Evolutionary conservation across 257 asterid genomes (phyloP).

Genomic region (Forsythia viridissima): DNA sequence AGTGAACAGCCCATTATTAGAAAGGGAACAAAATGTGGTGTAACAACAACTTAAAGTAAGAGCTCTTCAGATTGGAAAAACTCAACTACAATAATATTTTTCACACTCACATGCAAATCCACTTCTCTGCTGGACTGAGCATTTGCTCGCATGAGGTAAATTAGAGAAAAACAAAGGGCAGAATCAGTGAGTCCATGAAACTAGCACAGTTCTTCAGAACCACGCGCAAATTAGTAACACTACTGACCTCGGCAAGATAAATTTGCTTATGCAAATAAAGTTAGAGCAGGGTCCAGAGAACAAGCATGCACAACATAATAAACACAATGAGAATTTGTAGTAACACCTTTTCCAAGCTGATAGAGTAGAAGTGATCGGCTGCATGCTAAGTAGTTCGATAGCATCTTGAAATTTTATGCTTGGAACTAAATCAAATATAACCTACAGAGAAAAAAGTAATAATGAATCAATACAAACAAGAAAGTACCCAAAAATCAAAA

Average conservation of each 20-base stretch:
- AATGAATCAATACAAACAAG: constrained; percentile 17
- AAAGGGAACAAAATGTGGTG: constrained; percentile 6
- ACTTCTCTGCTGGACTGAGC: not conserved
- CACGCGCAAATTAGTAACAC: constrained; percentile 16
- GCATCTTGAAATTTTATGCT: constrained; percentile 90
- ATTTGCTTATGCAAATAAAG: constrained; percentile 1
- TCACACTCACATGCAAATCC: not conserved
- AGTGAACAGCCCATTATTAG: not conserved
- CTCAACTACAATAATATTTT: not conserved
- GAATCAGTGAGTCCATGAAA: constrained; percentile 14
- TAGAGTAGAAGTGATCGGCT: constrained; percentile 87
- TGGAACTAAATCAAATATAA: constrained; percentile 92
- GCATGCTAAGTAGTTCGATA: constrained; percentile 91
- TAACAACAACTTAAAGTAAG: constrained; percentile 11
- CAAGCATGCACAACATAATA: constrained; percentile 5
- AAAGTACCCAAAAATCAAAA: constrained; percentile 16
- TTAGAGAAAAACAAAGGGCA: not conserved
- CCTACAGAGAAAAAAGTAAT: constrained; percentile 51
- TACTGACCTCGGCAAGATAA: constrained; percentile 18
- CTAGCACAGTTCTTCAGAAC: constrained; percentile 4
- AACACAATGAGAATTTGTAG: constrained; percentile 20
- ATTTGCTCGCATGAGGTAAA: constrained; percentile 4
- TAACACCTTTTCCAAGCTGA: constrained; percentile 95
- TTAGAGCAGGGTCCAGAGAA: constrained; percentile 4
- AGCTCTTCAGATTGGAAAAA: constrained; percentile 4